Conservation (phyloP, 805 yeast species). For the Candida tallmaniae region DNA sequence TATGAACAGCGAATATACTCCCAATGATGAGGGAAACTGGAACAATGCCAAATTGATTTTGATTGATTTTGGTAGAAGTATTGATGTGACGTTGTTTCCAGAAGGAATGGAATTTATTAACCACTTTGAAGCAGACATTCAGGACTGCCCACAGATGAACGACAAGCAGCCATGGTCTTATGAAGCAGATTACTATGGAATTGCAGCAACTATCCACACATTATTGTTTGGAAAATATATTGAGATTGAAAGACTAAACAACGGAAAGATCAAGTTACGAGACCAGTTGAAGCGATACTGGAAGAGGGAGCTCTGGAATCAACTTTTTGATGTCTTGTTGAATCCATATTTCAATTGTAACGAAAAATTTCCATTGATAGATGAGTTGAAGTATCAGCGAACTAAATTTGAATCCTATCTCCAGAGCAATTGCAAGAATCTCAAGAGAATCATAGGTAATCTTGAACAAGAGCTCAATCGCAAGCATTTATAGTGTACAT, state of each 20-base stretch:
- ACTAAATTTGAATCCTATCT: slow-evolving; percentile 28
- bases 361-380: slow-evolving; percentile 36
- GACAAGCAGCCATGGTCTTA: slow-evolving; percentile 61
- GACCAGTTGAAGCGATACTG: slow-evolving; percentile 65
- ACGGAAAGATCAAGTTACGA: slow-evolving; percentile 30
- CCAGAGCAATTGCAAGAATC: slow-evolving; percentile 5
- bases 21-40: slow-evolving; percentile 40
- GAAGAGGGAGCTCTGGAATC: slow-evolving; percentile 67
- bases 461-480: slow-evolving; percentile 7
- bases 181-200: slow-evolving; percentile 79
- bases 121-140: slow-evolving; percentile 57
- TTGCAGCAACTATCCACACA: slow-evolving; percentile 70
- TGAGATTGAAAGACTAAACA: slow-evolving; percentile 29
- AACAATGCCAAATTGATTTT: slow-evolving; percentile 49
- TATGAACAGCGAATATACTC: slow-evolving; percentile 1
- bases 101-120: slow-evolving; percentile 48
- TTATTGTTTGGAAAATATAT: slow-evolving; percentile 69
- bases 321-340: slow-evolving; percentile 57
- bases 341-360: slow-evolving; percentile 44
- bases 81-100: slow-evolving; percentile 60
- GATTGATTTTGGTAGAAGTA: slow-evolving; percentile 79
- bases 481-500: not conserved
- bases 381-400: slow-evolving; percentile 30
- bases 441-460: slow-evolving; percentile 9
- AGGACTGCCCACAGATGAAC: slow-evolving; percentile 71